These are phyloP conservation scores for Centaurea solstitialis DNA, from an alignment of 129 eudicot genomes.

Conservation along the genomic window DNA sequence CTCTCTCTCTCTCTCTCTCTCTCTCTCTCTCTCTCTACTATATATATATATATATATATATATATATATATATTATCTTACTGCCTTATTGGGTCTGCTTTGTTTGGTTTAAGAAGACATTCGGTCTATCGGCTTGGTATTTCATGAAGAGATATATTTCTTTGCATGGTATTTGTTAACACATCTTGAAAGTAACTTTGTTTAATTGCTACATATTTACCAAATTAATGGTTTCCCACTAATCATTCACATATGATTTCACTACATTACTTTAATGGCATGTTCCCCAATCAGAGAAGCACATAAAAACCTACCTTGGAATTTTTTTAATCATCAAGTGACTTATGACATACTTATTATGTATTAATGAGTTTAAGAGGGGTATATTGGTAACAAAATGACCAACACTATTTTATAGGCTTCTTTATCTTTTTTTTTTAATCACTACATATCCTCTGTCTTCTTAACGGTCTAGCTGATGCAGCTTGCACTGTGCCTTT, in stretches of 20 bases:
- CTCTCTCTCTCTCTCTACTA: no score
- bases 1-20: no score
- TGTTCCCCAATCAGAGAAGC: not conserved
- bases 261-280: conserved; percentile 10
- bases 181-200: not conserved
- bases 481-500: conserved; percentile 53
- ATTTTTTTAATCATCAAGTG: not conserved
- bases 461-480: conserved; percentile 32
- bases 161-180: not conserved
- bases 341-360: conserved; percentile 12
- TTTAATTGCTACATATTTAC: not conserved
- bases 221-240: not conserved
- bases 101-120: not conserved
- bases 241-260: conserved; percentile 7
- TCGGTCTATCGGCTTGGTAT: not conserved
- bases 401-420: conserved; percentile 8
- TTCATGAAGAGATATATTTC: not conserved
- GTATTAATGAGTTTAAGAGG: not conserved
- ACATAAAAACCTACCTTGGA: not conserved
- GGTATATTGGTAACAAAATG: conserved; percentile 12
- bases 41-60: no score
- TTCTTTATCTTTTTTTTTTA: not conserved
- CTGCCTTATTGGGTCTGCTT: no score
- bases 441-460: not conserved
- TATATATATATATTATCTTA: no score